Evolutionary conservation across 2,329 filamentous ascomycete species (phyloP), one percentile per base, ranked within the genome.

Genomic region (Apiospora arundinis): DNA sequence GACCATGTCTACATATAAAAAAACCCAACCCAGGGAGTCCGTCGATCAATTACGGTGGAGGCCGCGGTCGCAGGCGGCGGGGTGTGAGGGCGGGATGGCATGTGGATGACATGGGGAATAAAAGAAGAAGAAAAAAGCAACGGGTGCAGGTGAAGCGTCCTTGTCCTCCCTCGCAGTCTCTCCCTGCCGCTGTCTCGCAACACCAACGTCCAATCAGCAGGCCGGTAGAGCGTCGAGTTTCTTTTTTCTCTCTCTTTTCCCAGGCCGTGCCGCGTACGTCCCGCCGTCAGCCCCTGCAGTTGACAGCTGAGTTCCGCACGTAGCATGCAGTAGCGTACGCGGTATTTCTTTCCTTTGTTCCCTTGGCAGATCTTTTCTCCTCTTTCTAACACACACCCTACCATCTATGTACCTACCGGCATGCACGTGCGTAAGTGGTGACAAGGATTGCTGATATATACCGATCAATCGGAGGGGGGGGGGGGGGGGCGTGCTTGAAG

Each of bases 241-340:
- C 18, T 37, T 56, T 16, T 37, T 37, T 60, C 14, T n/a, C n/a
- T 56, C 32, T 49, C 18, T 49, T 49, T 4, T 18, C 5, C 56
- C 9, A 63, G 56, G 32, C 32, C 32, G 56, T 63, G 56, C 56
- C 56, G 56, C 56, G 32, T 63, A 63, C 56, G 32, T 63, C 21
- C 56, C 32, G 56, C 56, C 56, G 56, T 63, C 56, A 63, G 32
- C 56, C 56, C 56, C 18, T 63, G 28, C 56, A 63, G 56, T 63
- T 63, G 56, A 63, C 56, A 63, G 56, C 56, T 40, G 56, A 40
- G 16, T 63, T 63, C n/a, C 21, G 56, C 56, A 63, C 40, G 56
- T 21, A 40, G 32, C 18, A n/a, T 40, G 56, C 56, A 63, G 56
- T 63, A 60, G 52, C n/a, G 52, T 23, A 18, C 37, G 52, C 52